Conservation (phyloP, 225 moss, liverwort and hornwort species). For the Anthoceros angustus region DNA sequence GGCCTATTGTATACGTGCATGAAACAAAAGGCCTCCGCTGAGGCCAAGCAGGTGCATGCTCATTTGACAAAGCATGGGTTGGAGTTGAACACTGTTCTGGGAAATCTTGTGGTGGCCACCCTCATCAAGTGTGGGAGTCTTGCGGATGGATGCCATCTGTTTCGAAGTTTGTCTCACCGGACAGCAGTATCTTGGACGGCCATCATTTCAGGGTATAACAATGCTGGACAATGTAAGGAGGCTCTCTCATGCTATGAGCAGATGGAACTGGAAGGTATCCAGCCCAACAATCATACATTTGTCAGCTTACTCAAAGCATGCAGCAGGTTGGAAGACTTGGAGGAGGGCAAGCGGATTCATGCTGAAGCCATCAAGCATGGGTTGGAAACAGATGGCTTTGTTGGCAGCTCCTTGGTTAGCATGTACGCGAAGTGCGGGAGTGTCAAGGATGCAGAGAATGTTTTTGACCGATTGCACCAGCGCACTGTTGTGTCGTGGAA, state of each 20-base stretch:
- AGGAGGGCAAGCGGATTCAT: neutral
- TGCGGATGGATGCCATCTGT: neutral
- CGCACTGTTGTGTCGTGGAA: neutral
- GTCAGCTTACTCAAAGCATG: slow-evolving; percentile 2
- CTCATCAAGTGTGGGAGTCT: neutral
- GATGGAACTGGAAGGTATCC: neutral
- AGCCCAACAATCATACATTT: neutral
- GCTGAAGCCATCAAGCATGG: neutral
- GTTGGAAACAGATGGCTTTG: neutral
- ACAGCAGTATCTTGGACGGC: neutral
- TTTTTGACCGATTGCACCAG: neutral
- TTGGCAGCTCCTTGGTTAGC: neutral
- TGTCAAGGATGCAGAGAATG: neutral
- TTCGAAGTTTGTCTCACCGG: neutral
- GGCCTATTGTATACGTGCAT: neutral
- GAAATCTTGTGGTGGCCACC: neutral
- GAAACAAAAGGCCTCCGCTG: neutral
- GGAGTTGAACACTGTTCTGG: neutral
- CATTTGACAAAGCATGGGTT: neutral
- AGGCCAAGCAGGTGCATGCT: slow-evolving; percentile 1
- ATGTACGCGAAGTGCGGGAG: slow-evolving; percentile 3
- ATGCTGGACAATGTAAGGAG: neutral
- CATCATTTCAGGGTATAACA: neutral
- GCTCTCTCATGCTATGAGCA: neutral
- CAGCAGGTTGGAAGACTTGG: neutral